phyloP scores from a whole-genome alignment of 192 early-diverging fungal genomes.

The Umbelopsis vinacea region DNA sequence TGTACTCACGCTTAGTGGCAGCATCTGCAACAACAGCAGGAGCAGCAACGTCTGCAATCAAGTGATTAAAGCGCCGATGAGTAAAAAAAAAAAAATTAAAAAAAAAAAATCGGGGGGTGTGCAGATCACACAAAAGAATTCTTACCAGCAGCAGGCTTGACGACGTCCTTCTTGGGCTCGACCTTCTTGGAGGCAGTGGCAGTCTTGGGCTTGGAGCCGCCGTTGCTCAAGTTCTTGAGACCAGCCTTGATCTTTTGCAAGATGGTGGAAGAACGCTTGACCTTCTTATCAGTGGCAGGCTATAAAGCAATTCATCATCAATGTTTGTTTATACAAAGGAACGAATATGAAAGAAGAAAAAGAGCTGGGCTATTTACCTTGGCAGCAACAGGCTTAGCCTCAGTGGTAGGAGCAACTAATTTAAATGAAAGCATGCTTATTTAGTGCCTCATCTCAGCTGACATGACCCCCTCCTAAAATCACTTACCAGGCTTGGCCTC shows the following conservation, averaged over 20 bases:
- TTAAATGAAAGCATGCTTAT: background rate
- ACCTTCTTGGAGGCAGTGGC: background rate
- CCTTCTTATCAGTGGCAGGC: conserved; percentile 17
- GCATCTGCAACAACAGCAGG: background rate
- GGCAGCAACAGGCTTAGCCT: conserved; percentile 17
- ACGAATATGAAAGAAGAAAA: background rate
- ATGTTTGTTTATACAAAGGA: background rate
- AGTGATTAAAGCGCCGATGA: background rate
- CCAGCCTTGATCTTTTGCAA: conserved; percentile 22
- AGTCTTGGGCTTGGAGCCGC: conserved; percentile 2
- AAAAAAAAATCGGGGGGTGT: background rate
- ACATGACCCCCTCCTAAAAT: background rate
- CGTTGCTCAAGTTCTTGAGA: conserved; percentile 1
- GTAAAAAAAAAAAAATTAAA: background rate
- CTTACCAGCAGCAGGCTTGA: background rate
- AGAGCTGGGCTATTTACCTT: background rate
- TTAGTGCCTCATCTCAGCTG: background rate
- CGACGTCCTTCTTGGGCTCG: background rate
- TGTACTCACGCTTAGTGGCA: conserved; percentile 18
- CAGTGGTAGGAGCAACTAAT: background rate
- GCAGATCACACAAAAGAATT: background rate
- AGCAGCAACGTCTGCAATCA: background rate
- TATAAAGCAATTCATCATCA: background rate
- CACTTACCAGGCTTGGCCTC: conserved; percentile 20
- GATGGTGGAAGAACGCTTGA: conserved; percentile 14